Evolutionary conservation across 1,139 yeast species (phyloP).

Genomic region (Suhomyces guaymorum): DNA sequence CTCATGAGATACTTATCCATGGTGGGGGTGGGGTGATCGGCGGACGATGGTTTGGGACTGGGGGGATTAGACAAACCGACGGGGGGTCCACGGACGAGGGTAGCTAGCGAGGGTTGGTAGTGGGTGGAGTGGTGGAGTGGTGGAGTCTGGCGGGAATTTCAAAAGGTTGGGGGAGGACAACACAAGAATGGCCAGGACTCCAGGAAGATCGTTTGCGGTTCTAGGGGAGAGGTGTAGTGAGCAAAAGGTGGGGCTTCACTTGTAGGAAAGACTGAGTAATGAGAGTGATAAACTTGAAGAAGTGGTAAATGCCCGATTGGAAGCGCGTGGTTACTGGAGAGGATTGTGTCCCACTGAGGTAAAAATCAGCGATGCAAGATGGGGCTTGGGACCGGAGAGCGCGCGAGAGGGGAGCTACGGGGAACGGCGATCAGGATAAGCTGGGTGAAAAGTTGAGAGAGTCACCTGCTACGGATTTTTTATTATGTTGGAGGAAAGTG

Average conservation of each 20-base stretch:
- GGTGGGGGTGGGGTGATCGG: slow-evolving; percentile 1
- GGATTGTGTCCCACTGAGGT: slow-evolving; percentile 4
- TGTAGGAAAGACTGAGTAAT: no score
- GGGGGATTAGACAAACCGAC: no score
- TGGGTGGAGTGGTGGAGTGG: neutral
- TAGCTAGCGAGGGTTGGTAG: neutral
- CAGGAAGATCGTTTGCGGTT: neutral
- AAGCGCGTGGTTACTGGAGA: slow-evolving; percentile 9
- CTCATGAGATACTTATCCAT: slow-evolving; percentile 51
- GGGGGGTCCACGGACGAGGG: neutral
- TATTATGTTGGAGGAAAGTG: no score
- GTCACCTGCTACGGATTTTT: no score
- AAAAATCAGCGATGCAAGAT: slow-evolving; percentile 9
- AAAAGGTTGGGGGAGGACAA: neutral
- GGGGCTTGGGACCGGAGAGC: slow-evolving; percentile 3
- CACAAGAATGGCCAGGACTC: slow-evolving; percentile 1
- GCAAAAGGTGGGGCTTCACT: neutral
- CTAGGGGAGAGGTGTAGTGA: neutral
- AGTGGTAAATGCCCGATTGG: slow-evolving; percentile 2
- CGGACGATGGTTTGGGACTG: no score
- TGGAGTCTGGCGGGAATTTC: neutral
- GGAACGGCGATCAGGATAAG: no score
- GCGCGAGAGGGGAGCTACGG: slow-evolving; percentile 1
- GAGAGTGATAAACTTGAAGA: slow-evolving; percentile 1
- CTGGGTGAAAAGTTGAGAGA: no score